Base-by-base conservation (phyloP, 768 basidiomycete species). In the Fomitopsis serialis region DNA sequence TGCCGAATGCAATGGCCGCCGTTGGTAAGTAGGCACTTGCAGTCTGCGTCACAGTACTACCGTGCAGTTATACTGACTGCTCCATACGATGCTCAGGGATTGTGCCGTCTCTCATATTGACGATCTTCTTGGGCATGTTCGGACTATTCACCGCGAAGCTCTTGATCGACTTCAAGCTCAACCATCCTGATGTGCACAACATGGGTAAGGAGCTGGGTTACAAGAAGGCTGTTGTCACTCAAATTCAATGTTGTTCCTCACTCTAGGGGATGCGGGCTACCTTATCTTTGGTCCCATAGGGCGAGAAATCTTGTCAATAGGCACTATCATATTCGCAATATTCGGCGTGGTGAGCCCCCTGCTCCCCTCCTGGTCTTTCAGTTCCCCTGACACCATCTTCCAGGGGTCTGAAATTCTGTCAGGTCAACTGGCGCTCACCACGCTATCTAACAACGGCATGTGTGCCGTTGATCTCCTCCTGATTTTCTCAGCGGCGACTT, bases 161-260 rank as follows among this genome's bases (percentile, higher is more conserved):
- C 3, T 66, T 81, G 47, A 70, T 82, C 50, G 76, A 80, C 65
- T 81, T 81, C 70, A 80, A 80, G 61, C 59, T 81, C 27, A 79
- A 78, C 53, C 79, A 81, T 59, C 78, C 76, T 0, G 66, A 72
- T 24, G 78, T 80, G 6, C 79, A 81, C 55, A 79, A 70, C 52
- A 80, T 81, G 78, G 74, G 73, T 78, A 56, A 25, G 65, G 19
- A 24, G 8, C 45, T 37, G 22, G 22, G 8, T 27, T 48, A 34
- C 29, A 32, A n/a, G n/a, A n/a, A n/a, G n/a, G n/a, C n/a, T n/a
- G n/a, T 32, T 32, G 6, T 11, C 29, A 32, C 37, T 40, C 37
- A 40, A 15, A 40, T 5, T 40, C 45, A 27, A 15, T 50, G 43
- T 7, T 34, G 17, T 2, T 32, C 15, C 21, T 36, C 27, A 25